Percentiles rank a stretch among this genome's conserved stretches.
phyloP scores from a whole-genome alignment of 768 basidiomycete genomes.

The Amanita phalloides region DNA sequence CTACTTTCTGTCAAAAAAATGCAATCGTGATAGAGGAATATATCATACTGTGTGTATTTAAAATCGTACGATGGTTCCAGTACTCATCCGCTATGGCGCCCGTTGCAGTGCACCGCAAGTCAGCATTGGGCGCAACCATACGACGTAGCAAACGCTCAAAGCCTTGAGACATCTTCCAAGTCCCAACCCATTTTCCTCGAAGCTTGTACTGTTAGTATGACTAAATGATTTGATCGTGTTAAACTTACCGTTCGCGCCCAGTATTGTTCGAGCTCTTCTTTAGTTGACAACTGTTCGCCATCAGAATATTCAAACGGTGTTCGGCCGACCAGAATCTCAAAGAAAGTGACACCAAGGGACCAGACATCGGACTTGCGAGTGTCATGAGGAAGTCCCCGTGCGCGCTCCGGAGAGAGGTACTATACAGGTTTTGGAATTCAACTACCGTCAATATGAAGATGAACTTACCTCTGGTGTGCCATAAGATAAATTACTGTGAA shows the following conservation, averaged over 20 bases:
- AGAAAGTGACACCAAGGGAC: constrained; percentile 86
- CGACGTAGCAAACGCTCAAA: constrained; percentile 59
- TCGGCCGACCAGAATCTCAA: constrained; percentile 86
- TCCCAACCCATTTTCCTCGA: constrained; percentile 81
- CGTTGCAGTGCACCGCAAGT: constrained; percentile 59
- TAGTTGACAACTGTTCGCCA: constrained; percentile 65
- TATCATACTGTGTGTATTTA: constrained; percentile 17
- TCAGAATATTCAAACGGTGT: constrained; percentile 87
- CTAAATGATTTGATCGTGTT: not conserved
- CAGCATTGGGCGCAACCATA: constrained; percentile 79
- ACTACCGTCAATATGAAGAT: not conserved
- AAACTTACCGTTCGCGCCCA: constrained; percentile 67
- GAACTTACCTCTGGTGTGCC: constrained; percentile 79
- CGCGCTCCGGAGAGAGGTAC: constrained; percentile 91
- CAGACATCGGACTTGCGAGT: constrained; percentile 86
- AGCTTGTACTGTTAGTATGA: constrained; percentile 27
- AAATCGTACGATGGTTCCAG: constrained; percentile 43
- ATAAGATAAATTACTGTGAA: constrained; percentile 75
- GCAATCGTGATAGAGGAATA: not conserved
- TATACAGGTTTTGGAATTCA: constrained; percentile 18
- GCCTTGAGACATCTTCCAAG: constrained; percentile 56
- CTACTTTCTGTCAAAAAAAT: constrained; percentile 15
- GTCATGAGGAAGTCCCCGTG: constrained; percentile 81
- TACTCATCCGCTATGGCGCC: constrained; percentile 59
- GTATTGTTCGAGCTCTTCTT: constrained; percentile 78